A percentile compares a stretch with the other conserved stretches of the same genome.
phyloP scores from a whole-genome alignment of 495 filamentous ascomycete species.

The Glonium stellatum region DNA sequence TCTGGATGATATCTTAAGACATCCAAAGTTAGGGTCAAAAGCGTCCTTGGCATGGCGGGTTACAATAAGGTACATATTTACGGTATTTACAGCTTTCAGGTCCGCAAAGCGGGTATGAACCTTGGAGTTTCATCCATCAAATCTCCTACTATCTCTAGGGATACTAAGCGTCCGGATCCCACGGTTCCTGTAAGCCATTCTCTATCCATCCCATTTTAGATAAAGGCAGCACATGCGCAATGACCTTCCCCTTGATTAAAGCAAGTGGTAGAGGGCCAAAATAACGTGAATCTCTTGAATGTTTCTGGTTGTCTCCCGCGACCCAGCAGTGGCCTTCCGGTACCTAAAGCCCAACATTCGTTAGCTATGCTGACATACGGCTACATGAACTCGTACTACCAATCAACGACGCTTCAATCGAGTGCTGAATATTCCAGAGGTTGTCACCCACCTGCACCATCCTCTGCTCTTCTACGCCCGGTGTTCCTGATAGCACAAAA shows the following conservation, averaged over 20 bases:
- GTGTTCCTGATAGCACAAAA: constrained; percentile 69
- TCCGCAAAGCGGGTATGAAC: no score
- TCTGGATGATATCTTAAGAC: no score
- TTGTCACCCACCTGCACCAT: constrained; percentile 67
- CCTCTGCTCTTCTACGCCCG: constrained; percentile 35
- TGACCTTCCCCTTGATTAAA: constrained; percentile 78
- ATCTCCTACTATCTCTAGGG: no score
- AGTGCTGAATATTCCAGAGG: no score
- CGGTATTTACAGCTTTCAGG: no score
- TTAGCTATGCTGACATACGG: not conserved
- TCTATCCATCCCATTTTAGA: constrained; percentile 8
- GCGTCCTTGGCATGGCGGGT: no score
- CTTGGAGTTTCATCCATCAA: no score
- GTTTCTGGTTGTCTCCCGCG: constrained; percentile 76
- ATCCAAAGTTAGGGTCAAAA: no score
- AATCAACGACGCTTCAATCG: not conserved
- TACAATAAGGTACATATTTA: no score
- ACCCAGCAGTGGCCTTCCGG: constrained; percentile 86
- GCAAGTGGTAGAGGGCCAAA: constrained; percentile 82
- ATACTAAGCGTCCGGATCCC: no score
- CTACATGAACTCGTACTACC: no score
- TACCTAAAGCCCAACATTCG: constrained; percentile 47
- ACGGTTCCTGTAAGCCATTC: constrained; percentile 8
- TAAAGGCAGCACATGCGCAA: constrained; percentile 32
- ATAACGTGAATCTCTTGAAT: constrained; percentile 75